These are phyloP conservation scores for Hypoxylon trugodes DNA, from an alignment of 495 filamentous ascomycete species.

Conservation along the genomic window DNA sequence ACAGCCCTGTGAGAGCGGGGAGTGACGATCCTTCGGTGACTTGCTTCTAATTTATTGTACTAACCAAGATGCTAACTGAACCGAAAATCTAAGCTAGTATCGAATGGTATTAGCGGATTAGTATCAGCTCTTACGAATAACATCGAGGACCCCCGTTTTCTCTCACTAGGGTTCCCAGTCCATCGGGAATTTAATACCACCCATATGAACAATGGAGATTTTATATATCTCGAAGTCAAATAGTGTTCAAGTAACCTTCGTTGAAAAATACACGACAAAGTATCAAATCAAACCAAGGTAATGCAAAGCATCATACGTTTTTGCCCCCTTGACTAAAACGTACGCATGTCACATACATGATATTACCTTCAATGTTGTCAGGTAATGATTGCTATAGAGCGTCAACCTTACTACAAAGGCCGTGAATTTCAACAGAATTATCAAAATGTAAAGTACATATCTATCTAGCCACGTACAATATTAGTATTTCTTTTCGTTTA, in stretches of 20 bases:
- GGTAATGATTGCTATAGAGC: no score
- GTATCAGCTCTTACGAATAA: constrained; percentile 13
- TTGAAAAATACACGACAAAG: no score
- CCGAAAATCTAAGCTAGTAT: neutral
- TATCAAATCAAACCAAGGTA: no score
- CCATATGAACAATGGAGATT: no score
- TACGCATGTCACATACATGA: neutral
- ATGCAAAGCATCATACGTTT: no score
- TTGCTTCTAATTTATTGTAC: constrained; percentile 11
- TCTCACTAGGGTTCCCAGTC: constrained; percentile 16
- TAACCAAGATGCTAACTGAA: neutral
- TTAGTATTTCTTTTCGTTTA: no score
- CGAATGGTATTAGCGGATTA: constrained; percentile 6
- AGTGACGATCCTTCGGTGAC: constrained; percentile 30
- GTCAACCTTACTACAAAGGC: no score
- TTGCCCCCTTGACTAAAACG: no score
- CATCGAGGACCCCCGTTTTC: neutral
- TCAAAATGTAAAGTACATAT: no score
- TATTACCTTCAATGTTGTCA: no score
- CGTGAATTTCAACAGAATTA: no score
- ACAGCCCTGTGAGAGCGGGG: constrained; percentile 34
- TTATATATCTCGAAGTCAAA: neutral
- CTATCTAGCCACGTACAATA: no score
- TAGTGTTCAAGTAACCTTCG: neutral
- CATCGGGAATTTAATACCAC: constrained; percentile 11